Evolutionary conservation across 768 basidiomycete genomes (phyloP), one percentile per base, ranked within the genome.

Genomic region (Suillus clintonianus): DNA sequence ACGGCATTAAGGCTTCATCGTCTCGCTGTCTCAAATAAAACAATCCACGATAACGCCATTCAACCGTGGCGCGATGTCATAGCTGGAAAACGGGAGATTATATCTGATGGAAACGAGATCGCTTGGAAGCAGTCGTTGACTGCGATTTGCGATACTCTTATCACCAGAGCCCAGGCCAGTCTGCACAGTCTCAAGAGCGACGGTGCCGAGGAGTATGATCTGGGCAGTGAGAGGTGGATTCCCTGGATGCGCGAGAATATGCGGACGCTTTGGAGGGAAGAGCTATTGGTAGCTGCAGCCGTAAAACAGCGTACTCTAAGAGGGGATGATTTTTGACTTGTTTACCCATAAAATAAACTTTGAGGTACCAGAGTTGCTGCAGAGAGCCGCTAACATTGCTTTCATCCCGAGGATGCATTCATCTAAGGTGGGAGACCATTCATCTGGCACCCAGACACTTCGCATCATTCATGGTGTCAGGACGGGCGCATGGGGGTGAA

Each of bases 1-100:
- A 80, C 85, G 30, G 85, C 89, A 11, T 78, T 97, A 69, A 84
- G 90, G 59, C 78, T 96, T 41, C 82, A 89, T 71, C 81, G 88
- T 67, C 66, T 86, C 27, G 68, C 82, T 50, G 72, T 82, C 59
- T 64, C 77, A 13, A 66, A 56, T 66, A 59, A 71, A 43, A 59
- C 58, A 61, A 50, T 61, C 11, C 65, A 73, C 54, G 78, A 79
- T 11, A 62, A 70, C 9, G 74, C 69, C 30, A 68, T 87, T 17
- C 70, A 78, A 24, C 62, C 69, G 4, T 92, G 91, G 91, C 78
- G 75, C 58, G 81, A 86, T 27, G 85, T 86, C 4, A 69, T 84
- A n/a, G 60, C 76, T 2, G 85, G 85, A 4, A 76, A 77, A 51
- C 80, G 77, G 60, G 77, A 82, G 11, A 66, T 43, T 0, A 71